Evolutionary conservation across 148 eudicot genomes (phyloP).

Genomic region (Camellia granthamiana): DNA sequence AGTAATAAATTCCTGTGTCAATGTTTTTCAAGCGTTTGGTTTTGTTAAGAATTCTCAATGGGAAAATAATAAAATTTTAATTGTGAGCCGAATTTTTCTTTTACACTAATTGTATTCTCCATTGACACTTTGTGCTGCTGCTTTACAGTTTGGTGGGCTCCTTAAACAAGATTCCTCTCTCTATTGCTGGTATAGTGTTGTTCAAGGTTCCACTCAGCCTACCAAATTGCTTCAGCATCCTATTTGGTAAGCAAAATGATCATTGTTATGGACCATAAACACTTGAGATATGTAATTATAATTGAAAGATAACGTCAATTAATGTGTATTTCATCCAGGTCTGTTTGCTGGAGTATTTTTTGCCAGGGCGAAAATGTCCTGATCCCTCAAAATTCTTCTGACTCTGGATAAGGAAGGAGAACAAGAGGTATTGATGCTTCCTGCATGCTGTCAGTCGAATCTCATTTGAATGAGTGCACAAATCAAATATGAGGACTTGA

Average conservation of each 20-base stretch:
- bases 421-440: not conserved
- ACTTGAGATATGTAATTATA: not conserved
- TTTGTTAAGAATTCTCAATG: no score
- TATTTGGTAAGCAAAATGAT: slow-evolving; percentile 55
- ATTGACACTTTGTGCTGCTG: slow-evolving; percentile 9
- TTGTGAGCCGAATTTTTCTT: not conserved
- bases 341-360: slow-evolving; percentile 80
- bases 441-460: not conserved
- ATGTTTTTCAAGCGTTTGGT: no score
- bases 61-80: no score
- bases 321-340: slow-evolving; percentile 35
- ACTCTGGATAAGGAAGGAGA: not conserved
- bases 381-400: slow-evolving; percentile 7
- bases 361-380: slow-evolving; percentile 83
- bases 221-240: slow-evolving; percentile 68
- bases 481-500: not conserved
- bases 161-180: slow-evolving; percentile 76
- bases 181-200: slow-evolving; percentile 61
- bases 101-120: not conserved
- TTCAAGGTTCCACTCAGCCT: slow-evolving; percentile 72
- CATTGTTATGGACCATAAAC: not conserved
- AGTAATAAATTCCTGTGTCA: no score
- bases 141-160: slow-evolving; percentile 71
- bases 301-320: slow-evolving; percentile 5
- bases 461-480: not conserved